Evolutionary conservation across 2,329 filamentous ascomycete species (phyloP), one percentile per base, ranked within the genome.

Genomic region (Xylaria sp.): DNA sequence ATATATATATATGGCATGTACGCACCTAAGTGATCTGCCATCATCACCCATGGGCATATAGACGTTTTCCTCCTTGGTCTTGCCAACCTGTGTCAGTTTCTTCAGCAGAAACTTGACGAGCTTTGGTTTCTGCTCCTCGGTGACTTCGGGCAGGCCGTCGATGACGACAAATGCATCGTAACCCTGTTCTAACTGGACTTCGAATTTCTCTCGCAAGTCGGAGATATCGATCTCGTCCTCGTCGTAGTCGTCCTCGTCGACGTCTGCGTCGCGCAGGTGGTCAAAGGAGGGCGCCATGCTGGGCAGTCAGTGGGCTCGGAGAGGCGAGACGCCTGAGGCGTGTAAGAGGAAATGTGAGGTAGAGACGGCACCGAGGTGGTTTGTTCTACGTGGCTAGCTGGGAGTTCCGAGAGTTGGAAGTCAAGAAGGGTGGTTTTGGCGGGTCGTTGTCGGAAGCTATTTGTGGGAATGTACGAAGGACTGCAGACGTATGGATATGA

Each of bases 81-180:
- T 92, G 74, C 95, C 96, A 72, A 94, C 93, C 69, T 90, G 86
- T 84, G 92, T 94, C 77, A 99, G 86, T 86, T 97, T 98, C 85
- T 94, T 94, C 82, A 97, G 85, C 84, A 99, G 86, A 83, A 98
- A 98, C 84, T 98, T 98, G 82, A 97, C 87, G 71, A 99, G 90
- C 87, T 97, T 98, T 69, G 92, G 90, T 85, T 94, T 95, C 86
- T 92, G 94, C 59, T 96, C 95, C 81, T 94, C 93, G 68, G 87
- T 93, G 73, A 99, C 95, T 73, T 92, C 85, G 74, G 96, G 96
- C 52, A 99, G 89, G 74, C 96, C 96, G 82, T 99, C 96, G 80
- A 98, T 89, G 72, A 98, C 94, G 73, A 99, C 92, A 79, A 99
- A 99, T 73, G 94, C 92, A 81, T 99, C 96, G 77, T 98, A 92